Evolutionary conservation across 1,139 yeast genomes (phyloP).

Genomic region (Groenewaldozyma auringiensis): DNA sequence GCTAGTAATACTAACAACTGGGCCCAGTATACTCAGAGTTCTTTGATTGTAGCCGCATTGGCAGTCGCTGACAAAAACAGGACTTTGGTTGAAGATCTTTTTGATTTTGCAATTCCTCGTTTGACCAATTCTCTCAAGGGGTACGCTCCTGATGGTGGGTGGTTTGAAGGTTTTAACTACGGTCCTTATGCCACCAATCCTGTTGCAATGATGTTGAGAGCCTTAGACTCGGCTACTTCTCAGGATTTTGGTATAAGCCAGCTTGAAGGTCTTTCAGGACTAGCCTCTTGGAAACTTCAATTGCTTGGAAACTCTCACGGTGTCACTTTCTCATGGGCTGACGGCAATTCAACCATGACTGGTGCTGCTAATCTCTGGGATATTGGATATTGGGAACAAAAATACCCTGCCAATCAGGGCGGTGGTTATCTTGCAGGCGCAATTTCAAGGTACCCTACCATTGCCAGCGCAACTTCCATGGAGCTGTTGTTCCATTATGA

Average conservation of each 20-base stretch:
- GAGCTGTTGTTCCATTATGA: not conserved
- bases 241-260: slow-evolving; percentile 3
- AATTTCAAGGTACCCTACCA: not conserved
- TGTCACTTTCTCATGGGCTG: slow-evolving; percentile 4
- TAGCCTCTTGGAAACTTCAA: slow-evolving; percentile 6
- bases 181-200: not conserved
- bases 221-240: slow-evolving; percentile 2
- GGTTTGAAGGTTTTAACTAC: slow-evolving; percentile 5
- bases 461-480: not conserved
- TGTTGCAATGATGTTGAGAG: not conserved
- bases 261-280: slow-evolving; percentile 1
- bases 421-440: not conserved
- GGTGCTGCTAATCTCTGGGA: slow-evolving; percentile 4
- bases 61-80: slow-evolving; percentile 2
- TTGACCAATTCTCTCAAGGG: not conserved
- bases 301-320: slow-evolving; percentile 3
- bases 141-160: slow-evolving; percentile 7
- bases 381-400: not conserved
- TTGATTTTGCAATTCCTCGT: slow-evolving; percentile 2
- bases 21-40: slow-evolving; percentile 4
- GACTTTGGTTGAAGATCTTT: slow-evolving; percentile 3
- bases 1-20: slow-evolving; percentile 4
- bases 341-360: not conserved
- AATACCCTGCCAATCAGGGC: not conserved
- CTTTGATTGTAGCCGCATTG: slow-evolving; percentile 2